A percentile compares a stretch with the other conserved stretches of the same genome.
Conservation (phyloP, 2,329 filamentous ascomycete species). For the Trichoderma arundinaceum region DNA sequence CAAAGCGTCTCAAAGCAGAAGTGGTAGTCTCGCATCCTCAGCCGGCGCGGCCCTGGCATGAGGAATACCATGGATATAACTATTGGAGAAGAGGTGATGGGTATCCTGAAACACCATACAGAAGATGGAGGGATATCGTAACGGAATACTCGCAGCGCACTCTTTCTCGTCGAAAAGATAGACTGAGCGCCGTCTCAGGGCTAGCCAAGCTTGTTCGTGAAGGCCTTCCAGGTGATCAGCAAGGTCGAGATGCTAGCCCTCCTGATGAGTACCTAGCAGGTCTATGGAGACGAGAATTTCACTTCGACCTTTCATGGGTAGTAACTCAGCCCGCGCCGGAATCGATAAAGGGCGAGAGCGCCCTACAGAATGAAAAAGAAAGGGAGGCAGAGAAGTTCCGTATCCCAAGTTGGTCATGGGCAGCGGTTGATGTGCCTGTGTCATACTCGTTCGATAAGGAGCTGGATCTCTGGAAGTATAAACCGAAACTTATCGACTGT, state of each 20-base stretch:
- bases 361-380: neutral
- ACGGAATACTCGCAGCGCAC: neutral
- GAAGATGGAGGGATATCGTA: neutral
- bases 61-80: neutral
- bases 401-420: constrained; percentile 8
- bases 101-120: neutral
- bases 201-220: neutral
- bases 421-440: neutral
- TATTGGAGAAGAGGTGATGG: neutral
- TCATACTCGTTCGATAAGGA: neutral
- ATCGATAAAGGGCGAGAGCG: too few relatives aligned
- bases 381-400: neutral
- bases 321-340: neutral
- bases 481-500: neutral
- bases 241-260: neutral
- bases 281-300: neutral
- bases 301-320: neutral
- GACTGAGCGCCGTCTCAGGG: neutral
- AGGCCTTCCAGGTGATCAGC: neutral
- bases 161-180: neutral
- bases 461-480: neutral
- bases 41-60: neutral
- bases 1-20: neutral
- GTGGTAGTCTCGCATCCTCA: neutral
- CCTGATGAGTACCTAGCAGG: neutral